Evolutionary conservation across 2,329 filamentous ascomycete species (phyloP).

Genomic region (Colletotrichum chrysophilum): DNA sequence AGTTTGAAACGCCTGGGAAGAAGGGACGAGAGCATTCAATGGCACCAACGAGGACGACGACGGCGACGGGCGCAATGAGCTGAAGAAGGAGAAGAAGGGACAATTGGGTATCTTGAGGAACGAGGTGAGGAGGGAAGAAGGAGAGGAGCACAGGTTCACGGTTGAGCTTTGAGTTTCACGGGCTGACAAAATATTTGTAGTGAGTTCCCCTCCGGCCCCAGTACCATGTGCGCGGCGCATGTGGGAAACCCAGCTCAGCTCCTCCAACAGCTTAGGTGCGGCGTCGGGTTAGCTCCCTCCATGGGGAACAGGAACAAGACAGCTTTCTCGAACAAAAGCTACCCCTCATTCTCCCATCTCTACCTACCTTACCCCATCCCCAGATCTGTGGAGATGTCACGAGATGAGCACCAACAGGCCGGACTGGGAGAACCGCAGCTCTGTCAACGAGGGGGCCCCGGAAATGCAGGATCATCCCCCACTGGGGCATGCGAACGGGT

Average conservation of each 20-base stretch:
- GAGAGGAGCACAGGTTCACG: background rate
- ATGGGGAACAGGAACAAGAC: slow-evolving; percentile 5
- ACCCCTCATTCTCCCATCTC: slow-evolving; percentile 20
- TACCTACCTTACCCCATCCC: slow-evolving; percentile 17
- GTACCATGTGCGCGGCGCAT: background rate
- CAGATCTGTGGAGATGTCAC: slow-evolving; percentile 23
- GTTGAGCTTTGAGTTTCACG: slow-evolving; percentile 8
- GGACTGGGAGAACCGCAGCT: slow-evolving; percentile 12
- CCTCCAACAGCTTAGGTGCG: background rate
- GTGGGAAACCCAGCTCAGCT: slow-evolving; percentile 5
- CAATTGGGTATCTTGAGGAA: slow-evolving; percentile 10
- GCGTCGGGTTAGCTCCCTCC: slow-evolving; percentile 20
- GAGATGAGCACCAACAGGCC: slow-evolving; percentile 18
- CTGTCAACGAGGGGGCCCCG: slow-evolving; percentile 15
- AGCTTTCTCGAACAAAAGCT: slow-evolving; percentile 19
- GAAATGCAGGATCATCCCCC: slow-evolving; percentile 8
- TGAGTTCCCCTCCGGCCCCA: background rate
- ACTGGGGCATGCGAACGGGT: slow-evolving; percentile 18
- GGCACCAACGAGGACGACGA: background rate
- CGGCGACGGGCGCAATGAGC: background rate
- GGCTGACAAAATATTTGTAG: slow-evolving; percentile 23
- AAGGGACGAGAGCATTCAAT: slow-evolving; percentile 29
- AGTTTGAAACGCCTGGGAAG: slow-evolving; percentile 24
- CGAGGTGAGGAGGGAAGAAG: background rate
- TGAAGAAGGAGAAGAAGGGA: background rate